Evolutionary conservation across 2,329 filamentous ascomycete genomes (phyloP), one percentile per base, ranked within the genome.

Genomic region (Fusarium scirpi): DNA sequence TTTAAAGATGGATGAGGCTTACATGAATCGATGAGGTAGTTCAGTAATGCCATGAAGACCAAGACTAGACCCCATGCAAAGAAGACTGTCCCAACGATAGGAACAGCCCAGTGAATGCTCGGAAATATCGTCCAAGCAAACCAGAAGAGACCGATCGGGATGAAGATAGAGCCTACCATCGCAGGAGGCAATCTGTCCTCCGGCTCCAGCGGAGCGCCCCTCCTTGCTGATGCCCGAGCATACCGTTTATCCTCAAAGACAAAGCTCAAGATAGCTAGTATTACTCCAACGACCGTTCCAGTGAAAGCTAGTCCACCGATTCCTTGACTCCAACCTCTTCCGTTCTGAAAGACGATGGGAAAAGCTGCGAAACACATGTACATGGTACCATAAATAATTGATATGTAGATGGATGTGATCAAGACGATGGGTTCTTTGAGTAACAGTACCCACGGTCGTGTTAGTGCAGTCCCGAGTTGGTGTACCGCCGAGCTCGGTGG

Each of bases 391-490:
- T 69, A 69, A 1, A 65, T 65, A 7, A 87, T 89, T 46, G 89
- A 88, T 80, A 91, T 86, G 79, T 92, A 92, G 12, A 92, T 82
- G 7, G 86, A 87, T 1, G 88, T 81, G 3, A 92, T 78, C 5
- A 90, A 75, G 12, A 92, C 90, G 70, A 93, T 93, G 4, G 91
- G 91, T 71, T 93, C 91, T 58, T 80, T 80, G 82, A 93, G 90
- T 7, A 93, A 83, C 15, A 93, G 82, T 18, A 90, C 80, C 90
- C 90, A 92, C 0, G 91, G 91, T 2, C 91, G 84, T 34, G 18
- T 85, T 82, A 55, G 79, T 0, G 72, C 73, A 11, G 22, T 46
- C 55, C 62, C 69, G 8, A 89, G 69, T 80, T 88, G 86, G 32
- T 86, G 87, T 10, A 86, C 20, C 6, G 71, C 32, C 0, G 69